phyloP scores from a whole-genome alignment of 345 rosid genomes.

The Euphorbia pulcherrima region DNA sequence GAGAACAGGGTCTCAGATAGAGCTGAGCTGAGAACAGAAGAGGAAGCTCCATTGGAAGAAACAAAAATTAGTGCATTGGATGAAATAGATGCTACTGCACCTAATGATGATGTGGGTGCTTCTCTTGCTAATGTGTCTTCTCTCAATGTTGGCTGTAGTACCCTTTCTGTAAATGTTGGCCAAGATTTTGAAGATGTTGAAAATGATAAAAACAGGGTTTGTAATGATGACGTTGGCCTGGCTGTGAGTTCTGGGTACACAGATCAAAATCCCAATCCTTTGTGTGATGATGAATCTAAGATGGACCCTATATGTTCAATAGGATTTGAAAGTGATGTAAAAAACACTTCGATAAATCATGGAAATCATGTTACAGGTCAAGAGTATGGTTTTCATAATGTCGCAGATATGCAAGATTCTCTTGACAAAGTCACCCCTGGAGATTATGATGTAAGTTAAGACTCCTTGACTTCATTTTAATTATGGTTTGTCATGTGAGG shows the following conservation, averaged over 20 bases:
- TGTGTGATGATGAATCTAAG: conserved; percentile 33
- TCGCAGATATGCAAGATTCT: conserved; percentile 30
- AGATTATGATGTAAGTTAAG: conserved; percentile 48
- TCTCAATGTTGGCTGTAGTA: conserved; percentile 30
- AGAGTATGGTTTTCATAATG: conserved; percentile 36
- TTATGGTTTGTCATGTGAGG: too few relatives aligned
- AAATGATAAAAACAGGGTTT: conserved; percentile 19
- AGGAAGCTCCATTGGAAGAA: conserved; percentile 37
- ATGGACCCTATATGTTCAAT: conserved; percentile 20
- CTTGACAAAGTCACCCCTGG: conserved; percentile 26
- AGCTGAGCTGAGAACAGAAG: conserved; percentile 29
- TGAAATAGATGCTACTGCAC: conserved; percentile 23
- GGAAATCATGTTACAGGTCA: conserved; percentile 24
- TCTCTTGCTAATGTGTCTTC: conserved; percentile 16
- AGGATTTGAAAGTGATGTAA: conserved; percentile 24
- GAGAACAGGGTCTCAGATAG: conserved; percentile 21
- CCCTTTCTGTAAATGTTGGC: conserved; percentile 34
- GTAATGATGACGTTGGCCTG: conserved; percentile 28
- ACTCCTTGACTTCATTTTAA: background rate
- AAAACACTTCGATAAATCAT: conserved; percentile 22
- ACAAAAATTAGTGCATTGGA: conserved; percentile 34
- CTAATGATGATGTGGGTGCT: conserved; percentile 21
- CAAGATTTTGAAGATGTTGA: conserved; percentile 31
- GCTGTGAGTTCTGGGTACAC: conserved; percentile 31
- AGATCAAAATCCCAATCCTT: conserved; percentile 19